A percentile compares a stretch with the other conserved stretches of the same genome.
Evolutionary conservation across 495 filamentous ascomycete genomes (phyloP).

Genomic region (Podospora didyma): DNA sequence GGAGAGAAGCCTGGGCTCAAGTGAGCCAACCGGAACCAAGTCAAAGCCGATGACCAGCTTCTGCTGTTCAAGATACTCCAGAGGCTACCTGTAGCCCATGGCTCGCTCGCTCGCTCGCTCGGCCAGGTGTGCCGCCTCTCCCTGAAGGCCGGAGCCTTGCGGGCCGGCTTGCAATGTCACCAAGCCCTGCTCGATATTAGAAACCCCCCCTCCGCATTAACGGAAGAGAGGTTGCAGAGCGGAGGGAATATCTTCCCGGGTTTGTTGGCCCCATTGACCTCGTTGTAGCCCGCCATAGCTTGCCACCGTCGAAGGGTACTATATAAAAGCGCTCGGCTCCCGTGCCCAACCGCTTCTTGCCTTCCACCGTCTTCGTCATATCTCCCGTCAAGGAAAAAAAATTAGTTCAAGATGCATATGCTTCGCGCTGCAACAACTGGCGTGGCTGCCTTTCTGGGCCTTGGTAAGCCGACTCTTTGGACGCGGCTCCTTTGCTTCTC

Average conservation of each 20-base stretch:
- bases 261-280: conserved; percentile 2
- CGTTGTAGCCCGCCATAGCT: too few relatives aligned
- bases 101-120: not conserved
- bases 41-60: conserved; percentile 18
- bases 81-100: not conserved
- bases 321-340: conserved; percentile 12
- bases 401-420: conserved; percentile 24
- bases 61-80: not conserved
- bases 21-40: conserved; percentile 17
- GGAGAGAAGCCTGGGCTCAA: not conserved
- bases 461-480: conserved; percentile 14
- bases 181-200: conserved; percentile 12
- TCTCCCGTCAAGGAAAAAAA: not conserved
- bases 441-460: conserved; percentile 19
- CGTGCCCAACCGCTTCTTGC: not conserved
- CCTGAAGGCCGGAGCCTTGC: not conserved
- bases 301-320: not conserved
- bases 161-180: conserved; percentile 2
- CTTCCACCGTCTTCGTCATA: not conserved
- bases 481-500: not conserved
- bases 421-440: conserved; percentile 10
- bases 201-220: conserved; percentile 14
- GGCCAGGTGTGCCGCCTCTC: conserved; percentile 6
- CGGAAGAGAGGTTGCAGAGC: conserved; percentile 15
- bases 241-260: conserved; percentile 1